Base-by-base conservation (phyloP, 495 filamentous ascomycete species). In the Aspergillus leporis region DNA sequence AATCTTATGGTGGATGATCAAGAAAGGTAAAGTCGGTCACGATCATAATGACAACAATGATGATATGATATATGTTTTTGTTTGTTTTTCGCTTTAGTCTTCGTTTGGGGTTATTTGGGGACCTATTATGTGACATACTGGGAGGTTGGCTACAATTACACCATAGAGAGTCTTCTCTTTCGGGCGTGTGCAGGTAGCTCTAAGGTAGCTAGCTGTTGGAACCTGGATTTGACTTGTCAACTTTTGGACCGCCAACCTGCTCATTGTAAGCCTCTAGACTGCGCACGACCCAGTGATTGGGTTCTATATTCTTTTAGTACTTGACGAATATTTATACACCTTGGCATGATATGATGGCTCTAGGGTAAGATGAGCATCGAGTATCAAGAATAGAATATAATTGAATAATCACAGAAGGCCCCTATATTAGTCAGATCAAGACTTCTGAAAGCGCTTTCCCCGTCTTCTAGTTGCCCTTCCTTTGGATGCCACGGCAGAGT, bases 391-490 rank as follows among this genome's bases (percentile, higher is more conserved):
- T 10, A 36, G 32, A 10, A 36, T 14, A 9, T 36, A 14, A 6
- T 5, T 41, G 6, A 3, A 41, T n/a, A 48, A 22, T 13, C 30
- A 47, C 41, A 55, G 25, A 8, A 28, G 1, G 32, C 16, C 34
- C 16, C 14, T 23, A 25, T 19, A 19, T 31, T 4, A 22, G 6
- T 47, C 19, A 34, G 19, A 6, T 64, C 59, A 76, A 63, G 69
- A 70, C 56, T 62, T 67, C 62, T 75, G 69, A 14, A 73, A 68
- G 23, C 70, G 72, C 64, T 72, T 76, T 5, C 58, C 63, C 38
- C 71, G 71, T 56, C 64, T 70, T 34, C 67, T 66, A 30, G 66
- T 62, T 12, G 69, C 53, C 13, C 59, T 55, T 12, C 58, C 18
- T 56, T 64, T 72, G 1, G 71, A 65, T 10, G 65, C 68, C 4